Conservation (phyloP, 2,329 filamentous ascomycete genomes). For the Sodiomyces alkalinus region DNA sequence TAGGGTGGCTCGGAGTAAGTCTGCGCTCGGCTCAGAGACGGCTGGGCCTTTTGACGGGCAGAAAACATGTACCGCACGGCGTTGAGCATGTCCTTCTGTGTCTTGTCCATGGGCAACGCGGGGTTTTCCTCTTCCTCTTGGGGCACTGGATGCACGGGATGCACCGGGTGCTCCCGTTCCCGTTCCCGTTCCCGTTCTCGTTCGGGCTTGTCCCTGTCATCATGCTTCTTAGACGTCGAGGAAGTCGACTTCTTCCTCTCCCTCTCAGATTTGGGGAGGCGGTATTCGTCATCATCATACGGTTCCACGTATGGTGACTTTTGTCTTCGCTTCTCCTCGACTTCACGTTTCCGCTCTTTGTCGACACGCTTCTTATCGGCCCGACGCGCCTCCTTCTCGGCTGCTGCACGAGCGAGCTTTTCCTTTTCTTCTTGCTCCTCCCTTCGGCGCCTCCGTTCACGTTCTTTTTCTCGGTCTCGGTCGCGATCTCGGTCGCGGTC, state of each 20-base stretch:
- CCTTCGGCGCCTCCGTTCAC: conserved; percentile 11
- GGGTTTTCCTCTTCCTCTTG: no score
- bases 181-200: conserved; percentile 3
- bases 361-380: conserved; percentile 18
- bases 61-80: conserved; percentile 8
- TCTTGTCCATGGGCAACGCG: conserved; percentile 4
- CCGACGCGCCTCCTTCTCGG: conserved; percentile 16
- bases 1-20: conserved; percentile 2
- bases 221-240: conserved; percentile 19
- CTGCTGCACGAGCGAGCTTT: conserved; percentile 7
- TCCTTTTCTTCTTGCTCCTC: conserved; percentile 10
- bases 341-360: conserved; percentile 21
- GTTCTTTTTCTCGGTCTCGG: conserved; percentile 7
- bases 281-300: conserved; percentile 15
- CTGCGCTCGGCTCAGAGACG: conserved; percentile 2
- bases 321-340: conserved; percentile 19
- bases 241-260: conserved; percentile 24
- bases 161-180: no score
- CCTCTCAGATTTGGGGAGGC: conserved; percentile 15
- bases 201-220: conserved; percentile 9
- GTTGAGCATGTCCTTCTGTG: conserved; percentile 1
- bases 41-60: conserved; percentile 3
- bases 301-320: conserved; percentile 18
- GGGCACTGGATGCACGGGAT: no score
- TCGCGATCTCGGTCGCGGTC: conserved; percentile 14